Evolutionary conservation across 129 eudicot species (phyloP).

Genomic region (Saposhnikovia divaricata): DNA sequence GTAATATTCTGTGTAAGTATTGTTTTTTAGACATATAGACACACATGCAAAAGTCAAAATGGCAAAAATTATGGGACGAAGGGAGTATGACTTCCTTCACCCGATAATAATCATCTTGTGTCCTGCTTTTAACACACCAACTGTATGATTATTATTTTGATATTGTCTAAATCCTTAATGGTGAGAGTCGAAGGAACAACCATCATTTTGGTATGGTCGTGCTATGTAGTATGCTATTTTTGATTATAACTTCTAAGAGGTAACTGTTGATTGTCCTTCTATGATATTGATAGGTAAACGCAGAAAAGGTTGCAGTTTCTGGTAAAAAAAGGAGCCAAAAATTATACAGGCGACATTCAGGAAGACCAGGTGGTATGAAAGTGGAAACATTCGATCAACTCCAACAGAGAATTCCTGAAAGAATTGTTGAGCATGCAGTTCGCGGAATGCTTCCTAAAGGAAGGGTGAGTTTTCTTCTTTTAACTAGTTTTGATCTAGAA

Average conservation of each 20-base stretch:
- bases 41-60: no score
- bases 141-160: background rate
- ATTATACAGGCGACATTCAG: constrained; percentile 91
- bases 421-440: constrained; percentile 89
- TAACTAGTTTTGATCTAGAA: background rate
- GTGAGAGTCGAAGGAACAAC: background rate
- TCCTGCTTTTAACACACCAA: background rate
- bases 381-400: constrained; percentile 94
- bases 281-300: constrained; percentile 55
- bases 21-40: no score
- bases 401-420: constrained; percentile 89
- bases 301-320: constrained; percentile 86
- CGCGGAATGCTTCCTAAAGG: constrained; percentile 99
- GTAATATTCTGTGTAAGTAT: no score
- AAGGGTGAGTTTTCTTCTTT: constrained; percentile 48
- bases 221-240: background rate
- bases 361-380: constrained; percentile 98
- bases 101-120: background rate
- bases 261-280: background rate
- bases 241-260: background rate
- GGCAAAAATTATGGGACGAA: no score
- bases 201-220: background rate
- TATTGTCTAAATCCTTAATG: background rate
- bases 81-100: background rate
- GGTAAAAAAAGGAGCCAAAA: constrained; percentile 87